Base-by-base conservation (phyloP, 2,329 filamentous ascomycete genomes). In the Fusarium marasasianum region DNA sequence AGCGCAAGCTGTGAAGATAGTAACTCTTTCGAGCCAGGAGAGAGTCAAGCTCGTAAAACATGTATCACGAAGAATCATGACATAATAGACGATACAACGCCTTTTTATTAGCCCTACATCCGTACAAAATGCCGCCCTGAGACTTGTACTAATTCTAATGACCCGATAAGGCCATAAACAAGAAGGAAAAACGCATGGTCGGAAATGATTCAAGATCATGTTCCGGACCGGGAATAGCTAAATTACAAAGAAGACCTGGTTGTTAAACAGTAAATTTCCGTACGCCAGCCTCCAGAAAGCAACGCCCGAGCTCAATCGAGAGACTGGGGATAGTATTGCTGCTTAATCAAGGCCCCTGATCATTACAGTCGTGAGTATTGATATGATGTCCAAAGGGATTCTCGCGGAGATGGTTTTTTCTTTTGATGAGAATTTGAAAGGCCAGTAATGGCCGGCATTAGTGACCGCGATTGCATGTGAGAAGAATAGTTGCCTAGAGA, bases 1-100 rank as follows among this genome's bases (percentile, higher is more conserved):
- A 87, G 69, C 84, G 88, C 64, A 91, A 90, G 83, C 83, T 90
- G 70, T 90, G 26, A 63, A 59, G 47, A 38, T 26, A 24, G 37
- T 35, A 38, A 50, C 53, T 35, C 37, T 47, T 20, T 24, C 29
- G 18, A 59, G 35, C 38, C 40, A 17, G 15, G 40, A 29, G 55
- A 59, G 26, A 56, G 41, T 24, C 12, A 37, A 67, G 66, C 61
- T 41, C 43, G 50, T 51, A 65, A 72, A 70, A 73, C 37, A 54
- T 69, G 71, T 75, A 75, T 78, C 70, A 81, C 76, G 78, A 81
- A 62, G 72, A 74, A 72, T 57, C 62, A 79, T 64, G 74, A 79
- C 68, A 73, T 70, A 76, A 76, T 74, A 80, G 77, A 78, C 71
- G 73, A 76, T 58, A 68, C 71, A 59, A 79, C 67, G 71, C 68